Evolutionary conservation across 257 asterid genomes (phyloP).

Genomic region (Solanum dulcamara): DNA sequence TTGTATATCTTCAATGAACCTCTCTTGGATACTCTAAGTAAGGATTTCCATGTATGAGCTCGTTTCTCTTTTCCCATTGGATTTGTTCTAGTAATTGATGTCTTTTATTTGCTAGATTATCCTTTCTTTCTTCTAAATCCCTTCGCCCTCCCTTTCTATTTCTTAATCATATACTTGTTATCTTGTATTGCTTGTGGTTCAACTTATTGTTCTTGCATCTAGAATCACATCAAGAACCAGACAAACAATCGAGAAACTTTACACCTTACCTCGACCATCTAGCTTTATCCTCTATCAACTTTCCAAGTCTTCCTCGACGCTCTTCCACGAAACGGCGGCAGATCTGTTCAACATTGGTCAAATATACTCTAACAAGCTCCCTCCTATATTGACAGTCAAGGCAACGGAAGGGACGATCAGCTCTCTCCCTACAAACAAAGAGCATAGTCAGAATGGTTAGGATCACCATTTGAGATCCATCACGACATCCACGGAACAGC

Average conservation of each 20-base stretch:
- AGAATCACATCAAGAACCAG: neutral
- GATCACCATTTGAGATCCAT: neutral
- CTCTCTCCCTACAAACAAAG: constrained; percentile 68
- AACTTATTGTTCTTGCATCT: neutral
- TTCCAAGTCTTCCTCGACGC: constrained; percentile 58
- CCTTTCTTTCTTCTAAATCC: neutral
- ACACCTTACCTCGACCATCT: constrained; percentile 78
- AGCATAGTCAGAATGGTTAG: neutral
- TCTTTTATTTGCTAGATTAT: neutral
- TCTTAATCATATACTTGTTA: neutral
- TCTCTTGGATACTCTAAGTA: too few relatives aligned
- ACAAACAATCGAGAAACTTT: neutral
- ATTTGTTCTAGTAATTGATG: neutral
- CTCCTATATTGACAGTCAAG: constrained; percentile 82
- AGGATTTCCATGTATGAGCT: too few relatives aligned
- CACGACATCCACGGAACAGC: neutral
- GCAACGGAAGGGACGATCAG: constrained; percentile 85
- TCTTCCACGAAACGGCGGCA: constrained; percentile 89
- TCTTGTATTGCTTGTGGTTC: neutral
- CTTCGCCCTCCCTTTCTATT: neutral
- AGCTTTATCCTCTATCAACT: constrained; percentile 74
- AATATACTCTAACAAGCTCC: constrained; percentile 86
- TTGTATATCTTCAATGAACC: too few relatives aligned
- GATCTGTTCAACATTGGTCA: constrained; percentile 86
- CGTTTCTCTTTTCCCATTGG: too few relatives aligned